Conservation (phyloP, 176 grass and related monocot species). For the Raddia guianensis region DNA sequence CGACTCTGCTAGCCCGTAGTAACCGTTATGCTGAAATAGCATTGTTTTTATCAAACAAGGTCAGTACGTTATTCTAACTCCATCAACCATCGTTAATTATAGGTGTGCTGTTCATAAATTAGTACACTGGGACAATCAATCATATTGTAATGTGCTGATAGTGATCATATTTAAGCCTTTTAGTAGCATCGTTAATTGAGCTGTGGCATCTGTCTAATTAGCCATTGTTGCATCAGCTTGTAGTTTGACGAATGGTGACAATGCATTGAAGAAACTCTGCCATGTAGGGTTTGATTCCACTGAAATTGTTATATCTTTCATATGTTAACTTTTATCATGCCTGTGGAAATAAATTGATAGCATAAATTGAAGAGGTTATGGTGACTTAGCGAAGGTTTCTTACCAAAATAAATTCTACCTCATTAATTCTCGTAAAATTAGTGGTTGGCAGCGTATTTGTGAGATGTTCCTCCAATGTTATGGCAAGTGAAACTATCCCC, state of each 20-base stretch:
- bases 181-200: too few species aligned
- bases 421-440: background rate
- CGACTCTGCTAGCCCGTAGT: conserved; percentile 58
- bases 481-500: background rate
- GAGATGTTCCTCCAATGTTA: background rate
- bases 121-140: conserved; percentile 22
- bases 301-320: background rate
- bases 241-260: background rate
- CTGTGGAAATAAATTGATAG: background rate
- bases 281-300: background rate
- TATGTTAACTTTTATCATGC: background rate
- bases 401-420: background rate
- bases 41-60: conserved; percentile 90
- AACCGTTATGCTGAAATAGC: conserved; percentile 70
- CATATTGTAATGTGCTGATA: background rate
- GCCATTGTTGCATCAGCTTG: background rate
- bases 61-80: conserved; percentile 43
- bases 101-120: background rate
- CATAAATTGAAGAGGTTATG: too few species aligned
- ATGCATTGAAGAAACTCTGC: background rate
- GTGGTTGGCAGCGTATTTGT: background rate
- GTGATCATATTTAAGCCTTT: too few species aligned
- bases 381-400: background rate
- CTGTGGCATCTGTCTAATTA: too few species aligned
- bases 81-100: background rate